Conservation (phyloP, 2,329 filamentous ascomycete species). For the Fusarium sp. region DNA sequence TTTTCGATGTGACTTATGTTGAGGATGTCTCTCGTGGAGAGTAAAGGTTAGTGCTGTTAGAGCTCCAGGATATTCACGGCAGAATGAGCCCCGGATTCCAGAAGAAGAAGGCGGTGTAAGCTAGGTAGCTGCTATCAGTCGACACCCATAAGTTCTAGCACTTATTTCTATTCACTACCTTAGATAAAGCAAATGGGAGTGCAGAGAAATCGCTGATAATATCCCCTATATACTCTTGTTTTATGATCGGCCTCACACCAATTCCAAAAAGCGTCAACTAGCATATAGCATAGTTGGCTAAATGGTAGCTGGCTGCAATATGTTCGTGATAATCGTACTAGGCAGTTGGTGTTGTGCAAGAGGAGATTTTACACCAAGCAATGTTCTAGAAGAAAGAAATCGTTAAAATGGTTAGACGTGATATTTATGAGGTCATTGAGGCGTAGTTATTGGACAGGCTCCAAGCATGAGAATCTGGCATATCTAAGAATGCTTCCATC, state of each 20-base stretch:
- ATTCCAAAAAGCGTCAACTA: neutral
- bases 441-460: neutral
- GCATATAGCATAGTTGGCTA: neutral
- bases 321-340: neutral
- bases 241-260: too few relatives aligned
- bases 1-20: slow-evolving; percentile 8
- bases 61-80: slow-evolving; percentile 36
- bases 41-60: slow-evolving; percentile 15
- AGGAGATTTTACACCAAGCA: neutral
- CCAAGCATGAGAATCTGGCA: neutral
- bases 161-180: neutral
- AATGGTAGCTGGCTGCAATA: neutral
- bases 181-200: neutral
- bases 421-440: neutral
- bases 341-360: neutral
- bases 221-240: too few relatives aligned
- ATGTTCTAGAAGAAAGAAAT: neutral
- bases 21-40: slow-evolving; percentile 26
- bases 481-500: neutral
- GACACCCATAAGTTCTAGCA: neutral
- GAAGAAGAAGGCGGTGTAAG: slow-evolving; percentile 30
- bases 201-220: rapidly evolving
- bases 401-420: neutral
- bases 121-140: neutral
- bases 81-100: slow-evolving; percentile 19